Conservation (phyloP, 371 early-diverging fungal genomes). For the Saksenaea vasiformis region DNA sequence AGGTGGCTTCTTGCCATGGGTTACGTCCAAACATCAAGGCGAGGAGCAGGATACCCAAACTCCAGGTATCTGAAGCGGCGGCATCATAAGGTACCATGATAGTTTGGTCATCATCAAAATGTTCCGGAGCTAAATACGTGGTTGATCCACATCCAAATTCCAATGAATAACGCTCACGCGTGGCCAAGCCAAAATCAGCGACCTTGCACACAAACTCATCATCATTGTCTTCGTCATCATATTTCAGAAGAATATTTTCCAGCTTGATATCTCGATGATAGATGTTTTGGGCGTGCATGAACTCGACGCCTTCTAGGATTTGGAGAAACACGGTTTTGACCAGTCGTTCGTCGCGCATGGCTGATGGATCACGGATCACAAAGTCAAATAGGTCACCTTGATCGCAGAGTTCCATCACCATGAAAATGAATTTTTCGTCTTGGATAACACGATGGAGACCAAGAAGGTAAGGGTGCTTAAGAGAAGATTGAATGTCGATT, state of each 20-base stretch:
- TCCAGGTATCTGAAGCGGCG: conserved; percentile 78
- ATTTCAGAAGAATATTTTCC: conserved; percentile 71
- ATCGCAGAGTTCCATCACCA: conserved; percentile 68
- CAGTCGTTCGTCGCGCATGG: conserved; percentile 32
- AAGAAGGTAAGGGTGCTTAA: conserved; percentile 72
- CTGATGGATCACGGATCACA: conserved; percentile 46
- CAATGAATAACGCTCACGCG: conserved; percentile 64
- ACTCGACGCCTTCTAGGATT: conserved; percentile 58
- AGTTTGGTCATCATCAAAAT: conserved; percentile 57
- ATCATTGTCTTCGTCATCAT: conserved; percentile 25
- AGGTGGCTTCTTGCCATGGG: conserved; percentile 75
- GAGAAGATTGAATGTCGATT: conserved; percentile 67
- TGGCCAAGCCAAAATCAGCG: conserved; percentile 87
- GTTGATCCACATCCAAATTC: conserved; percentile 83
- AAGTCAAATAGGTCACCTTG: conserved; percentile 67
- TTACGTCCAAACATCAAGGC: conserved; percentile 78
- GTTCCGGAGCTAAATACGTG: conserved; percentile 69
- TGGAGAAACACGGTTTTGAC: conserved; percentile 53
- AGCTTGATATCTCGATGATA: conserved; percentile 83
- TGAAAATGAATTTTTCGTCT: conserved; percentile 51
- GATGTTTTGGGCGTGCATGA: conserved; percentile 56
- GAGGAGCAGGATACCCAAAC: conserved; percentile 73
- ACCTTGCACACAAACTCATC: conserved; percentile 64
- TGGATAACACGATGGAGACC: conserved; percentile 56
- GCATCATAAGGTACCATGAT: conserved; percentile 54